These are phyloP conservation scores for Pigoraptor vietnamica DNA, from an alignment of 78 protist genomes.

Conservation along the genomic window DNA sequence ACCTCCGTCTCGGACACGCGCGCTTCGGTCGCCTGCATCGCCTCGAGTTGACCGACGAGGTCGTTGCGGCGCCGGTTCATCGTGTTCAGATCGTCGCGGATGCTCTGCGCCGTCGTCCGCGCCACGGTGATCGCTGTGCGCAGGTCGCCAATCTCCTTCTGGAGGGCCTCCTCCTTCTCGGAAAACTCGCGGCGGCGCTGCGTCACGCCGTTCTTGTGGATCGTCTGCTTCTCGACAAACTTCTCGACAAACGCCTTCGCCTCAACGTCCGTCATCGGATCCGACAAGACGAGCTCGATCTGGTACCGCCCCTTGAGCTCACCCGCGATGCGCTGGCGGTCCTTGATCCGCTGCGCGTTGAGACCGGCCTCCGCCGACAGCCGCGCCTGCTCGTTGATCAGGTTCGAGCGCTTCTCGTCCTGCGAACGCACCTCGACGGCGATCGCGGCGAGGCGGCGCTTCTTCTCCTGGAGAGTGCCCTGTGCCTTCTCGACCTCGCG, in stretches of 20 bases:
- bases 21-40: background rate
- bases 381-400: background rate
- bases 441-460: background rate
- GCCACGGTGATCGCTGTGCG: background rate
- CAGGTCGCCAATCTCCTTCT: background rate
- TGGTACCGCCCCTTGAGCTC: background rate
- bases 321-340: background rate
- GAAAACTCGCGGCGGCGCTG: background rate
- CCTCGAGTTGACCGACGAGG: background rate
- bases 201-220: background rate
- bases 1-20: background rate
- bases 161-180: background rate
- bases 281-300: background rate
- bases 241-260: background rate
- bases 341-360: background rate
- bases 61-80: background rate
- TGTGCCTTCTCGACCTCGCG: background rate
- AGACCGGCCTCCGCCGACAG: background rate
- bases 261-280: background rate
- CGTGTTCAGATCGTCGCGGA: background rate
- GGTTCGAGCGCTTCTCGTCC: background rate
- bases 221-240: background rate
- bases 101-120: background rate
- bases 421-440: background rate
- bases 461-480: background rate